Conservation (phyloP, 352 stramenopile species). For the Discostella stelligera region DNA sequence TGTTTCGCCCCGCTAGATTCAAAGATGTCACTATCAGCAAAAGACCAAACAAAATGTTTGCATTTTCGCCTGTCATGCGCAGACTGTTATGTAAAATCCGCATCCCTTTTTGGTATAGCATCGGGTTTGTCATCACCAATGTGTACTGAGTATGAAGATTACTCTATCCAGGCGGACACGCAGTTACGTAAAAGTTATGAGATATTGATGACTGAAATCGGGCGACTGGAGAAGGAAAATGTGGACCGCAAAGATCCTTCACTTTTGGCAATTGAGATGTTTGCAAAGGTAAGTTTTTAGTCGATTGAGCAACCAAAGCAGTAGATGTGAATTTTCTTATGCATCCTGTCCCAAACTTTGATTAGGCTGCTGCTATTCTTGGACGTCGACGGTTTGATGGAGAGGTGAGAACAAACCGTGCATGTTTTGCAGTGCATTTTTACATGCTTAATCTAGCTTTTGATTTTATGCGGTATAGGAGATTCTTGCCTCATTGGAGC, state of each 20-base stretch:
- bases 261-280: conserved; percentile 36
- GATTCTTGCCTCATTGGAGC: conserved; percentile 28
- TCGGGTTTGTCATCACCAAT: conserved; percentile 6
- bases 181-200: conserved; percentile 37
- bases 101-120: conserved; percentile 26
- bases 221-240: conserved; percentile 3
- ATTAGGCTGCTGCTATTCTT: conserved; percentile 31
- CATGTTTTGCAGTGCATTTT: neutral
- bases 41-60: conserved; percentile 17
- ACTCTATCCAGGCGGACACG: conserved; percentile 6
- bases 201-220: conserved; percentile 25
- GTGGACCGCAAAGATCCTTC: conserved; percentile 14
- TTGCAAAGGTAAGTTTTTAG: conserved; percentile 36
- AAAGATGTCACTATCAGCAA: conserved; percentile 11
- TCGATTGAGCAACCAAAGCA: neutral
- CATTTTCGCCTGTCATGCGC: conserved; percentile 31
- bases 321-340: neutral
- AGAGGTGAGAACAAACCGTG: conserved; percentile 16
- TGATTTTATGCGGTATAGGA: conserved; percentile 11
- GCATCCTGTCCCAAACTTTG: neutral
- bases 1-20: conserved; percentile 39
- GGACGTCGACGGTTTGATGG: conserved; percentile 18
- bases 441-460: conserved; percentile 1
- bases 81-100: conserved; percentile 36
- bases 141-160: conserved; percentile 15